Percentiles rank a stretch among this genome's conserved stretches.
phyloP scores from a whole-genome alignment of 495 filamentous ascomycete species.

The Penicillium ochrochloron region DNA sequence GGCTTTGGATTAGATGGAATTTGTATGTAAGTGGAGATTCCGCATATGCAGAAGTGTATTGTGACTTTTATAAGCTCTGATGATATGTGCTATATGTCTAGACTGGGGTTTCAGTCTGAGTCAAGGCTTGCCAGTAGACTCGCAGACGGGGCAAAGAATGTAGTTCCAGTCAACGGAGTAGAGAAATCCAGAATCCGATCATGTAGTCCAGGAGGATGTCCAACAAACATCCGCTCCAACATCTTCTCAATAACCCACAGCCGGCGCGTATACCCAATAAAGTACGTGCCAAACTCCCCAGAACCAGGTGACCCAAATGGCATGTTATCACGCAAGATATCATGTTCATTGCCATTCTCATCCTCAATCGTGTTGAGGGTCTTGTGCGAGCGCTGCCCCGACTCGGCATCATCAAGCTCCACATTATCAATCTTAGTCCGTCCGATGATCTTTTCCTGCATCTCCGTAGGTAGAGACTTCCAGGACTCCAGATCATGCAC shows the following conservation, averaged over 20 bases:
- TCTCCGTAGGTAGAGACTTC: conserved; percentile 50
- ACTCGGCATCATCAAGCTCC: conserved; percentile 56
- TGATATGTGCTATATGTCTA: background rate
- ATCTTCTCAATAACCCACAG: conserved; percentile 64
- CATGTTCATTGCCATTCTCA: conserved; percentile 54
- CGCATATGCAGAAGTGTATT: background rate
- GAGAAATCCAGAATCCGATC: conserved; percentile 62
- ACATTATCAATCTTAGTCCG: conserved; percentile 61
- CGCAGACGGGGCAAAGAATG: conserved; percentile 59
- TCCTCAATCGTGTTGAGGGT: conserved; percentile 58
- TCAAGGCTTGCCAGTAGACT: conserved; percentile 45
- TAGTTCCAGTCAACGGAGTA: conserved; percentile 54
- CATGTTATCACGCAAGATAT: conserved; percentile 64
- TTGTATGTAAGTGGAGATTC: background rate
- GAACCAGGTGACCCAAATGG: conserved; percentile 59
- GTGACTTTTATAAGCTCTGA: background rate
- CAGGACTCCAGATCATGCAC: conserved; percentile 56
- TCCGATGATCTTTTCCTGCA: conserved; percentile 61
- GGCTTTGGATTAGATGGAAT: conserved; percentile 28
- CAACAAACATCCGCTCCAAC: conserved; percentile 62
- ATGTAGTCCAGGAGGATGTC: conserved; percentile 57
- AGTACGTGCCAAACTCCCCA: conserved; percentile 62
- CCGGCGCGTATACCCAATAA: conserved; percentile 59
- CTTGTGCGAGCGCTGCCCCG: conserved; percentile 57
- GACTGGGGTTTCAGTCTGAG: conserved; percentile 20